Base-by-base conservation (phyloP, 2,329 filamentous ascomycete genomes). In the Colletotrichum sp. region DNA sequence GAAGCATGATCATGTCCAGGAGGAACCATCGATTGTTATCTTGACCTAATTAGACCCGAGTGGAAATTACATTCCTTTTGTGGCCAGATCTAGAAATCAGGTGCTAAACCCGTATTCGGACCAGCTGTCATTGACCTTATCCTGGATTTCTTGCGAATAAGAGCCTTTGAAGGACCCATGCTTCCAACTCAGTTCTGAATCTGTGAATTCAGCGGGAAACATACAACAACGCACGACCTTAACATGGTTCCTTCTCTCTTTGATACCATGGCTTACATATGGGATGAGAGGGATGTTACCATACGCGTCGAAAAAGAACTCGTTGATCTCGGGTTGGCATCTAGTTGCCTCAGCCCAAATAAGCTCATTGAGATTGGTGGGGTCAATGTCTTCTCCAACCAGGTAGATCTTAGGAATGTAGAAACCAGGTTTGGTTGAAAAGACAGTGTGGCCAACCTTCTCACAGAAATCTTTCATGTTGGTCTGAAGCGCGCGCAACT, bases 401-500 rank as follows among this genome's bases (percentile, higher is more conserved):
- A 90, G 78, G 0, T 89, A 76, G 9, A 90, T 73, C 1, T 86
- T 83, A 71, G 89, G 85, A 63, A 89, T 87, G 0, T 82, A 82
- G 55, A 84, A 84, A 9, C 85, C 84, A 21, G 82, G 82, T 80
- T 89, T 90, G 69, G 85, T 77, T 44, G 80, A 79, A 78, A 85
- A 88, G 8, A 89, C 79, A 4, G 88, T 26, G 63, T 88, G 83
- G 1, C 87, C 88, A 16, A 90, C 78, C 36, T 79, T 79, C 60
- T 83, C 81, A 55, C 81, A 81, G 64, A 90, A 85, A 0, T 85
- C 83, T 30, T 81, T 75, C 0, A 85, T 69, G 2, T 80, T 89
- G 18, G 88, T 89, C 62, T 91, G 89, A 86, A 92, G 88, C 18
- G 87, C 86, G 55, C 89, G 88, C 13, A 93, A 86, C 79, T 90